phyloP scores from a whole-genome alignment of 169 alveolate species.

The Cryptosporidium tyzzeri region DNA sequence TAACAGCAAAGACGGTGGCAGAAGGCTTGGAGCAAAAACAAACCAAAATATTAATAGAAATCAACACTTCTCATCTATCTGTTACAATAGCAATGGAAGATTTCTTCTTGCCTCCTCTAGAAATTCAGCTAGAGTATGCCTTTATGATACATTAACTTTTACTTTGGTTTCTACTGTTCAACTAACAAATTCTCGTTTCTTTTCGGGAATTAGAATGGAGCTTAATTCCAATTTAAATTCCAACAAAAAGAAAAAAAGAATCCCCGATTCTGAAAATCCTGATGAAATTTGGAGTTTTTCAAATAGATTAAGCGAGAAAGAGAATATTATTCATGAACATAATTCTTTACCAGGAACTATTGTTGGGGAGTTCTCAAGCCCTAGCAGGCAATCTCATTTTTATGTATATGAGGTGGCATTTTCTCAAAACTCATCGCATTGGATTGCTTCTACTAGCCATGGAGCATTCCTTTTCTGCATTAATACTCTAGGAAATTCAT shows the following conservation, averaged over 20 bases:
- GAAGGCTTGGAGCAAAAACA: constrained; percentile 73
- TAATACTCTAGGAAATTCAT: constrained; percentile 72
- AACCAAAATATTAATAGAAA: constrained; percentile 78
- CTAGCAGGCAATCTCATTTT: constrained; percentile 70
- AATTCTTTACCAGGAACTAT: constrained; percentile 81
- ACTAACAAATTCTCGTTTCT: constrained; percentile 80
- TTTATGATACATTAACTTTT: constrained; percentile 81
- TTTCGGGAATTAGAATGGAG: constrained; percentile 79
- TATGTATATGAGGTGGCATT: constrained; percentile 73
- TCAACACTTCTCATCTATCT: constrained; percentile 82
- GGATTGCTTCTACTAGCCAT: constrained; percentile 82
- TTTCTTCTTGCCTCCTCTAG: constrained; percentile 81
- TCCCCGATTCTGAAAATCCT: constrained; percentile 58
- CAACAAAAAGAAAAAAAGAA: constrained; percentile 35
- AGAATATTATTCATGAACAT: constrained; percentile 79
- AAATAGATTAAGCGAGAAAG: constrained; percentile 76
- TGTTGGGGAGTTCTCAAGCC: constrained; percentile 77
- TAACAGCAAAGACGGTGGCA: constrained; percentile 76
- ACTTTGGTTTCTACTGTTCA: constrained; percentile 77
- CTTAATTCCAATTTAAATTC: constrained; percentile 79
- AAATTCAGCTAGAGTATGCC: constrained; percentile 83
- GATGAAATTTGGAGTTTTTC: constrained; percentile 39
- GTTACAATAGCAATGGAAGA: constrained; percentile 81
- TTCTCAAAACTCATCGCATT: constrained; percentile 79
- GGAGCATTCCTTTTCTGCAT: constrained; percentile 78